Evolutionary conservation across 257 asterid genomes (phyloP), one percentile per base, ranked within the genome.

Genomic region (Solanum pennellii): DNA sequence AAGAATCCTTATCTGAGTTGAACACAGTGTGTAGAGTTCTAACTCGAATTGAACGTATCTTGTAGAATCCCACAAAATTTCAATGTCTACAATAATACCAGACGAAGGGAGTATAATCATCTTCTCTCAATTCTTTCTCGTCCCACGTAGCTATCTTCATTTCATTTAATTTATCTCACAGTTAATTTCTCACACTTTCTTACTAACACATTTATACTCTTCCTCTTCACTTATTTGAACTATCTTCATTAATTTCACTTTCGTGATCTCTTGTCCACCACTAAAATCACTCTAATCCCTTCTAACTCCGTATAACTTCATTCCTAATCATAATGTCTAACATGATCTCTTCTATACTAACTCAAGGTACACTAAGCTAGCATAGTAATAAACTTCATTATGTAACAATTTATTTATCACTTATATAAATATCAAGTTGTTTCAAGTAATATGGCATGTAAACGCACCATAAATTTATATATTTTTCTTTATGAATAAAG

Each of bases 401-500:
- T 13, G 12, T 47, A 80, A 45, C 13, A 80, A 47, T 80, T 47
- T 80, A 27, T 80, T 45, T 80, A 27, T 80, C 11, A 9, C 84
- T 18, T 16, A 13, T 13, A 27, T n/a, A 77, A n/a, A 14, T 10
- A 80, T 49, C 66, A 47, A 47, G 68, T 47, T 47, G 86, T 21
- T 82, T 86, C 37, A 89, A 71, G 59, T 84, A 79, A 60, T 39
- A 35, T 15, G 4, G 39, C 7, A 23, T 41, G 35, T 45, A 44
- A 82, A 86, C 66, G 35, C 33, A 73, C 68, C 45, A 71, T 39
- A 25, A 79, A 44, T 18, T 33, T 39, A 42, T 65, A 75, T 33
- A 33, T 33, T 75, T 39, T 47, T 29, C n/a, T 71, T 42, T 18
- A 35, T 73, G 66, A 14, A 69, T 11, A 68, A 44, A 89, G 89